Conservation (phyloP, 129 eudicot genomes). For the Flaveria sonorensis region DNA sequence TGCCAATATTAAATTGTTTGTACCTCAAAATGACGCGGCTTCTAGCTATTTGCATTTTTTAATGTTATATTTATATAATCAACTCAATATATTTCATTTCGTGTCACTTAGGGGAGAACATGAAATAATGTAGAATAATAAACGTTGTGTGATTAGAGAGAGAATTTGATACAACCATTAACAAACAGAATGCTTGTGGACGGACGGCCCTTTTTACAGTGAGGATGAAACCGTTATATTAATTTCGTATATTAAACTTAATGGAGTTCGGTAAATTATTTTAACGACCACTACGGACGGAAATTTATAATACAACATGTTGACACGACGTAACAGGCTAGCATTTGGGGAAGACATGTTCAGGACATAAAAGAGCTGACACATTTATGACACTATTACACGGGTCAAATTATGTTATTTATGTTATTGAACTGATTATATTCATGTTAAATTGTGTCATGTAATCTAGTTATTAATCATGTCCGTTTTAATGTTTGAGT, state of each 20-base stretch:
- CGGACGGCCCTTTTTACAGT: no score
- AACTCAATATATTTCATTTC: not conserved
- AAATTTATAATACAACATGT: not conserved
- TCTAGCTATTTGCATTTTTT: constrained; percentile 12
- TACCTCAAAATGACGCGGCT: not conserved
- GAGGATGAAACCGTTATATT: no score
- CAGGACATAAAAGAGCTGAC: not conserved
- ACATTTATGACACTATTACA: not conserved
- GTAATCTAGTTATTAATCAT: not conserved
- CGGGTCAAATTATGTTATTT: not conserved
- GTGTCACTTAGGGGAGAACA: not conserved
- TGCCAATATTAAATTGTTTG: not conserved
- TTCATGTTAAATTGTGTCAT: not conserved
- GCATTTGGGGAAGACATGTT: not conserved
- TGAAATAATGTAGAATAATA: not conserved
- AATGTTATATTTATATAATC: not conserved
- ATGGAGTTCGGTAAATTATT: no score
- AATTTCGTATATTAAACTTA: no score
- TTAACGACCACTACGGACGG: not conserved
- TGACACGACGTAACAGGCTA: not conserved
- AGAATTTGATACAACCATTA: no score
- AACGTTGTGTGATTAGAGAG: no score
- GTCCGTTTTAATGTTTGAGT: not conserved
- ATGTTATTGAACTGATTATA: not conserved
- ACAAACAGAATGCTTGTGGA: no score